Evolutionary conservation across 106 monocot species (phyloP), one percentile per base, ranked within the genome.

Genomic region (Acorus calamus): DNA sequence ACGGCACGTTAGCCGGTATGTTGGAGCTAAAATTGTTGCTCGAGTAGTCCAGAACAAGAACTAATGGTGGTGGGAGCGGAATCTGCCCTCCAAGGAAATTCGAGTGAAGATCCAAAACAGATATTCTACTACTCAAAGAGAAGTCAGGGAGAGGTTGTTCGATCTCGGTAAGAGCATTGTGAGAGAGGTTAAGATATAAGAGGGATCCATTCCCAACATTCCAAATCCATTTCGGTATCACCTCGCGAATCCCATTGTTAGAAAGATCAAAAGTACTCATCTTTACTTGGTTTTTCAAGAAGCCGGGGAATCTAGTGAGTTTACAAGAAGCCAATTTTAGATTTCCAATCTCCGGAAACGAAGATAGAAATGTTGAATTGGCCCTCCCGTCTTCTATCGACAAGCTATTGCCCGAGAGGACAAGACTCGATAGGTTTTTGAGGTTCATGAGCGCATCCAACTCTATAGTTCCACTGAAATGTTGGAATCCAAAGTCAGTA

Each of bases 141-240:
- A n/a, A n/a, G n/a, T n/a, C n/a, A n/a, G n/a, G n/a, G n/a, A n/a
- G n/a, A n/a, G n/a, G n/a, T n/a, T 50, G 44, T 71, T 82, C 81
- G 12, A 88, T 63, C 44, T 43, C 49, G 6, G 82, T 80, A 68
- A 92, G 80, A 48, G 45, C 61, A 64, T 92, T 92, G 49, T 14
- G 7, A 11, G 92, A 84, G 47, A 92, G 82, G 60, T 92, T 84
- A 53, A 92, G 55, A 43, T 79, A 61, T 49, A 0, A 65, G 42
- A 66, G 54, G 28, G 3, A 9, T 11, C 7, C 3, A 6, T 57
- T 50, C 2, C 72, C 71, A 48, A 73, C 53, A 11, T 49, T 76
- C 92, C 92, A 87, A 41, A 92, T 65, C 92, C 92, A 92, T 0
- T 47, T 47, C n/a, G 92, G 92, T 69, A 92, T 76, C 11, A 28